These are phyloP conservation scores for Paramecium pentaurelia DNA, from an alignment of 73 alveolate species.

Conservation along the genomic window DNA sequence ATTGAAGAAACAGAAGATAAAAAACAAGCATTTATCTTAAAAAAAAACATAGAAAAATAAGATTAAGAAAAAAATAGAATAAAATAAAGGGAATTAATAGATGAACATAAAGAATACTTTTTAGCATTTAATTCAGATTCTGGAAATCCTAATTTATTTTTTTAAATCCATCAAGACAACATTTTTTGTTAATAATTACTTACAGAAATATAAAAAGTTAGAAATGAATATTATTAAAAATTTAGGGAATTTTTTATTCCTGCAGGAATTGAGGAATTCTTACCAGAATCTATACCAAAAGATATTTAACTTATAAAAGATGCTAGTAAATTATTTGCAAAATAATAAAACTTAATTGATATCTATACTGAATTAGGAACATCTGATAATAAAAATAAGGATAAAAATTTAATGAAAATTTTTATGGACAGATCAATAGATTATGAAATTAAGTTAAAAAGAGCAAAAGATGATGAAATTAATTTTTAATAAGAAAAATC, in stretches of 20 bases:
- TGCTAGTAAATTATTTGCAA: neutral
- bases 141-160: neutral
- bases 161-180: neutral
- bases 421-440: neutral
- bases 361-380: neutral
- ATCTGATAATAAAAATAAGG: neutral
- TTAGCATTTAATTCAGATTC: neutral
- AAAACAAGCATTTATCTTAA: neutral
- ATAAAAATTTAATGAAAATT: neutral
- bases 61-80: neutral
- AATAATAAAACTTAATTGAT: neutral
- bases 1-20: conserved; percentile 42
- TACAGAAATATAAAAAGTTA: neutral
- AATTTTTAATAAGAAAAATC: neutral
- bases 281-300: neutral
- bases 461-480: neutral
- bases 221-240: neutral
- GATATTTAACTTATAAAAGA: neutral
- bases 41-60: neutral
- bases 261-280: neutral
- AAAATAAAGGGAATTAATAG: neutral
- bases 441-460: neutral
- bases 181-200: neutral
- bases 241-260: neutral
- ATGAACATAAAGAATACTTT: neutral